A percentile compares a stretch with the other conserved stretches of the same genome.
Evolutionary conservation across 192 early-diverging fungal genomes (phyloP).

Genomic region (Umbelopsis isabellina): DNA sequence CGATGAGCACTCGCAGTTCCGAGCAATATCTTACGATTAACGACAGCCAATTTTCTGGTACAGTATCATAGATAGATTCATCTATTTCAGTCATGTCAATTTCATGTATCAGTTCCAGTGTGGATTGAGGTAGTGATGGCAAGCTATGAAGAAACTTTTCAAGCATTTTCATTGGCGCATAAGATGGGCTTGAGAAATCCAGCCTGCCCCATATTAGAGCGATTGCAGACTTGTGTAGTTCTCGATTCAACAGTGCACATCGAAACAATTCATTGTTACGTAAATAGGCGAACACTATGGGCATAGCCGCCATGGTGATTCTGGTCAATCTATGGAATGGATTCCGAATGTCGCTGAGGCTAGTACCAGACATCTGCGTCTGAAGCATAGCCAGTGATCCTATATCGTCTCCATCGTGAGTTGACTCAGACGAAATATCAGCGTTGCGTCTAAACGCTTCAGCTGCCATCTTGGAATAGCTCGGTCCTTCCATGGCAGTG

Average conservation of each 20-base stretch:
- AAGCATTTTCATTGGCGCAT: background rate
- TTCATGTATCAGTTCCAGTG: background rate
- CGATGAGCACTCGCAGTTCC: background rate
- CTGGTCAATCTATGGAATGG: background rate
- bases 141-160: constrained; percentile 3
- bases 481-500: no score
- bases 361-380: background rate
- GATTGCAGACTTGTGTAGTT: background rate
- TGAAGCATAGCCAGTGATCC: no score
- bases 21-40: background rate
- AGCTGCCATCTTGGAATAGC: no score
- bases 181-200: background rate
- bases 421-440: no score
- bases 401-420: no score
- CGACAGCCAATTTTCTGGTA: background rate
- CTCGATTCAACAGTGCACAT: constrained; percentile 3
- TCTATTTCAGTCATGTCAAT: background rate
- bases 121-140: background rate
- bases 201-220: background rate
- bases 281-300: background rate
- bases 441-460: no score
- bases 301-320: background rate
- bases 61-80: background rate
- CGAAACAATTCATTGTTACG: constrained; percentile 9
- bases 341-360: background rate